A percentile compares a stretch with the other conserved stretches of the same genome.
phyloP scores from a whole-genome alignment of 805 yeast genomes.

The Saccharomyces paradoxus region DNA sequence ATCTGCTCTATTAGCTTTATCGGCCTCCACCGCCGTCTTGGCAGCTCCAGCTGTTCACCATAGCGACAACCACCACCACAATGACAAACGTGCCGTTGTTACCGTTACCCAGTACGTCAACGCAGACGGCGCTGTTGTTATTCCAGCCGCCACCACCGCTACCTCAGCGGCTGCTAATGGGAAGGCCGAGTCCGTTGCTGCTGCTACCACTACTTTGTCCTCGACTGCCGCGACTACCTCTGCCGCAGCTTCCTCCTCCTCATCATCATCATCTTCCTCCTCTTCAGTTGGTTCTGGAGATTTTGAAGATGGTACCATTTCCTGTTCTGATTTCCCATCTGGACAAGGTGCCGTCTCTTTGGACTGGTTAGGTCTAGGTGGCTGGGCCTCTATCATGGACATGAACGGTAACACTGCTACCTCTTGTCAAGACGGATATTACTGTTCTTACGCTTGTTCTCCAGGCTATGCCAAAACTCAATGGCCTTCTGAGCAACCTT shows the following conservation, averaged over 20 bases:
- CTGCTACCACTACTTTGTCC: conserved; percentile 6
- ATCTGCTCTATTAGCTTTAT: conserved; percentile 15
- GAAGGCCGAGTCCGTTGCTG: conserved; percentile 1
- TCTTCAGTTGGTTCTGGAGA: conserved; percentile 39
- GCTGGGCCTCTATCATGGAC: conserved; percentile 46
- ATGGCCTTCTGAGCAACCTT: conserved; percentile 64
- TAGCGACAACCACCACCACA: conserved; percentile 12
- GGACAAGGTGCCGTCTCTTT: conserved; percentile 61
- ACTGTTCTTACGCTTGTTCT: conserved; percentile 73
- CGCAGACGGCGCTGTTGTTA: conserved; percentile 23
- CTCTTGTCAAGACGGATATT: conserved; percentile 57
- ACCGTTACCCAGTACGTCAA: conserved; percentile 30
- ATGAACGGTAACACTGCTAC: conserved; percentile 56
- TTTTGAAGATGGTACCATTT: conserved; percentile 60
- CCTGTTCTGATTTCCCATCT: conserved; percentile 58
- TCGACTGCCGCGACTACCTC: conserved; percentile 14
- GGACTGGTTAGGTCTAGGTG: conserved; percentile 45
- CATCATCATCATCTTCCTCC: conserved; percentile 28
- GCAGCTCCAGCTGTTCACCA: conserved; percentile 26
- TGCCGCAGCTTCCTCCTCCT: conserved; percentile 18
- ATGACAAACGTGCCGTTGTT: conserved; percentile 27
- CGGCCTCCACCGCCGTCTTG: conserved; percentile 20
- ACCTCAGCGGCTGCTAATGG: conserved; percentile 6
- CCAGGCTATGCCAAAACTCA: conserved; percentile 78
- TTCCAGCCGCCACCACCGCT: conserved; percentile 20